Conservation (phyloP, 345 rosid species). For the Hevea brasiliensis region DNA sequence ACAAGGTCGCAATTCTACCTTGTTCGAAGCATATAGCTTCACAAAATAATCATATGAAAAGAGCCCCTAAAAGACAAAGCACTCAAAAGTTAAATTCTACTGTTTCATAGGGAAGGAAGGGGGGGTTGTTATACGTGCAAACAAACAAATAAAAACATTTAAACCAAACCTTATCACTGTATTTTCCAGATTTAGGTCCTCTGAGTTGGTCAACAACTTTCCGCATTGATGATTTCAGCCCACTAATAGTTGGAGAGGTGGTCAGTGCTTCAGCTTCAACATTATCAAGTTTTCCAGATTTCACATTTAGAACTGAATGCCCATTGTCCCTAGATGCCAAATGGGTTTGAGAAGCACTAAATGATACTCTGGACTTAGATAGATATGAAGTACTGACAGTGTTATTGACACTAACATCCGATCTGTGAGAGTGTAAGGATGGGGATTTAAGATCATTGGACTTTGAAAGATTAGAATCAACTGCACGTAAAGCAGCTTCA, state of each 20-base stretch:
- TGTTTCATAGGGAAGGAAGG: background rate
- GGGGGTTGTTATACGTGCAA: background rate
- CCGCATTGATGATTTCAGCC: slow-evolving; percentile 58
- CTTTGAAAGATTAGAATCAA: slow-evolving; percentile 6
- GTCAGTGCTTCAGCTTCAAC: slow-evolving; percentile 33
- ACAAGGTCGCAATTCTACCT: slow-evolving; percentile 70
- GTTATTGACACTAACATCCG: slow-evolving; percentile 30
- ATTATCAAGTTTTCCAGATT: slow-evolving; percentile 37
- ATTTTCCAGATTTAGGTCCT: slow-evolving; percentile 60
- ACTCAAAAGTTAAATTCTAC: slow-evolving; percentile 7
- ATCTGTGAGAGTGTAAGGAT: slow-evolving; percentile 13
- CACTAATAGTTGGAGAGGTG: slow-evolving; percentile 36
- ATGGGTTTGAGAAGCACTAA: slow-evolving; percentile 29
- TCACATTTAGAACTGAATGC: slow-evolving; percentile 35
- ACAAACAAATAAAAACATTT: slow-evolving; percentile 10
- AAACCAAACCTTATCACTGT: slow-evolving; percentile 58
- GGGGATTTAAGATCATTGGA: slow-evolving; percentile 6
- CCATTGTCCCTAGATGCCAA: slow-evolving; percentile 31
- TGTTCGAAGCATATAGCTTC: slow-evolving; percentile 66
- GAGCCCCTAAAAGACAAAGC: slow-evolving; percentile 52
- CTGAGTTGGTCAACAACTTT: slow-evolving; percentile 69
- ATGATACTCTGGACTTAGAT: slow-evolving; percentile 36
- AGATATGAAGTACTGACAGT: slow-evolving; percentile 26
- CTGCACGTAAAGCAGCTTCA: background rate
- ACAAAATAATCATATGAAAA: slow-evolving; percentile 79